A percentile compares a stretch with the other conserved stretches of the same genome.
phyloP scores from a whole-genome alignment of 2,329 filamentous ascomycete genomes.

The Colletotrichum magnum region DNA sequence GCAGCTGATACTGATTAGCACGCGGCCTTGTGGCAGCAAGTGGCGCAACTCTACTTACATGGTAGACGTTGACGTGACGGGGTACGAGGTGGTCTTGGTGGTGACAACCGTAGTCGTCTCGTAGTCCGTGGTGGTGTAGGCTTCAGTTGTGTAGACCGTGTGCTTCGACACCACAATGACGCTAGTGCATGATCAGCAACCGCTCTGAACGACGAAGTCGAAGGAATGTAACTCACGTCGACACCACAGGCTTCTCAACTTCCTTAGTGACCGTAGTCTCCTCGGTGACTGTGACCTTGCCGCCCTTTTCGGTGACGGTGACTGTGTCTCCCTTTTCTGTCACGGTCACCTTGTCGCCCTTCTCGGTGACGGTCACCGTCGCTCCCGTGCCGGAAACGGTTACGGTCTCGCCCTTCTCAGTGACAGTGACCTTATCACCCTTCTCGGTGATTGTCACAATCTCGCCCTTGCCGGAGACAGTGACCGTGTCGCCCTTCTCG shows the following conservation, averaged over 20 bases:
- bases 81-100: constrained; percentile 35
- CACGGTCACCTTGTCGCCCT: constrained; percentile 10
- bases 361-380: constrained; percentile 13
- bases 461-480: constrained; percentile 42
- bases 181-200: constrained; percentile 2
- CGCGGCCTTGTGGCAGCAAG: neutral
- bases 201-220: no score
- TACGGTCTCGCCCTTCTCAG: constrained; percentile 13
- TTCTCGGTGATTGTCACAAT: constrained; percentile 4
- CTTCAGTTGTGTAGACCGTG: constrained; percentile 34
- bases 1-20: constrained; percentile 20
- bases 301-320: neutral
- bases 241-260: constrained; percentile 15
- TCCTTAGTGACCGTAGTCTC: neutral
- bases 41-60: constrained; percentile 16
- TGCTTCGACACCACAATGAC: constrained; percentile 25
- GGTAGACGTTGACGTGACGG: constrained; percentile 40
- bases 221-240: constrained; percentile 16
- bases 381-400: constrained; percentile 42
- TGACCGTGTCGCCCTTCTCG: constrained; percentile 21
- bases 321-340: neutral
- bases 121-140: constrained; percentile 34
- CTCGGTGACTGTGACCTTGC: constrained; percentile 9
- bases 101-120: constrained; percentile 24
- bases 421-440: constrained; percentile 12